Conservation (phyloP, 805 yeast species). For the Metschnikowia rubicola region DNA sequence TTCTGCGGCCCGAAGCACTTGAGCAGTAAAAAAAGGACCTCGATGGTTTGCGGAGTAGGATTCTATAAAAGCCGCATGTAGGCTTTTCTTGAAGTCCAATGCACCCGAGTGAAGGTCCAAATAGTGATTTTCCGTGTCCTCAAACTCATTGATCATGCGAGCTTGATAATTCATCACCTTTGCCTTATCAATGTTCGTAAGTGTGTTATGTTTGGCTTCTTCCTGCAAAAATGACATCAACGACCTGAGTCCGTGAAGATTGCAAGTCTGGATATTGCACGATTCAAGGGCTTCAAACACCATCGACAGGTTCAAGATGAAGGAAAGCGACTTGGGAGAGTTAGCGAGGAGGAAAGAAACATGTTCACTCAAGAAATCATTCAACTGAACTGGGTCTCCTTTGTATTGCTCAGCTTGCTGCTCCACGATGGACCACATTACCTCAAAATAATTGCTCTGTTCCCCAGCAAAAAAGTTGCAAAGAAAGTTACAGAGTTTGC, state of each 20-base stretch:
- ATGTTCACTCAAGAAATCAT: conserved; percentile 31
- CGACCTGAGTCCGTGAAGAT: conserved; percentile 28
- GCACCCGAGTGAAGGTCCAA: conserved; percentile 26
- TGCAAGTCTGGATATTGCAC: conserved; percentile 28
- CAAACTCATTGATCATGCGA: conserved; percentile 32
- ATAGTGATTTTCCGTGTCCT: conserved; percentile 39
- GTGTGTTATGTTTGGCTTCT: background rate
- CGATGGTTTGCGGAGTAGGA: background rate
- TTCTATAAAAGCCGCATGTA: background rate
- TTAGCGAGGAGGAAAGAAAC: conserved; percentile 20
- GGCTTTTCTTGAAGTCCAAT: conserved; percentile 16
- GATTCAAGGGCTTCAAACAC: conserved; percentile 24
- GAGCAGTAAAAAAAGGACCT: too few species aligned
- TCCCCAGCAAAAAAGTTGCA: conserved; percentile 23
- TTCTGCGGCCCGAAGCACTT: too few species aligned
- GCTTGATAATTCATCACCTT: conserved; percentile 30
- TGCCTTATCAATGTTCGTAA: conserved; percentile 7
- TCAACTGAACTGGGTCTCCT: conserved; percentile 19
- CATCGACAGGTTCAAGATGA: conserved; percentile 27
- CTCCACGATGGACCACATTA: conserved; percentile 34
- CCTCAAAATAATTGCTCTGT: conserved; percentile 27
- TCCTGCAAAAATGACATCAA: conserved; percentile 1
- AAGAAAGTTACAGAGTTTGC: conserved; percentile 30
- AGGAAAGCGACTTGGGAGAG: conserved; percentile 5
- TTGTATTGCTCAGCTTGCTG: conserved; percentile 28